phyloP scores from a whole-genome alignment of 495 filamentous ascomycete species.

The Penicillium argentinense region DNA sequence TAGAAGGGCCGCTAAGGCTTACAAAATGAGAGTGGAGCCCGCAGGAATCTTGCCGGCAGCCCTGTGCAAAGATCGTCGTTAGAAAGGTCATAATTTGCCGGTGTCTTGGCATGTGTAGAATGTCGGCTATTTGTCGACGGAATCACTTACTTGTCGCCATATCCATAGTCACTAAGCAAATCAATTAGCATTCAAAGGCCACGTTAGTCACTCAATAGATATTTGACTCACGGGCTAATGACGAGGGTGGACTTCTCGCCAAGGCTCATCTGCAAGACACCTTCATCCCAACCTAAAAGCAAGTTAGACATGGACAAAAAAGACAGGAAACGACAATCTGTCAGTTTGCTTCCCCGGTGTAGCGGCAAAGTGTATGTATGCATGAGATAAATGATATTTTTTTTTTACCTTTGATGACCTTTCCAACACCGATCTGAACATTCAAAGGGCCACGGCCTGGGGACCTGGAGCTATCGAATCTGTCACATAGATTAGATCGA shows the following conservation, averaged over 20 bases:
- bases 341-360: no score
- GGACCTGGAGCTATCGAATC: constrained; percentile 74
- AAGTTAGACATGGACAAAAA: no score
- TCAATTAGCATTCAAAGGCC: no score
- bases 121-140: no score
- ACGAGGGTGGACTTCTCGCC: constrained; percentile 81
- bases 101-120: no score
- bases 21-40: constrained; percentile 51
- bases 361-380: no score
- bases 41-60: constrained; percentile 48
- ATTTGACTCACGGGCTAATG: constrained; percentile 66
- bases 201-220: background rate
- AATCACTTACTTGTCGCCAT: constrained; percentile 64
- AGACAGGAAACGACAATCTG: no score
- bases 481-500: constrained; percentile 29
- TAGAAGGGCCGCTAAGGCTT: constrained; percentile 23
- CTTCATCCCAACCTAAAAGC: constrained; percentile 92
- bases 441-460: constrained; percentile 59
- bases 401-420: constrained; percentile 74
- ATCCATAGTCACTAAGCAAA: constrained; percentile 66
- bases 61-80: constrained; percentile 49
- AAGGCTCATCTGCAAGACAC: constrained; percentile 71
- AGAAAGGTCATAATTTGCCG: no score
- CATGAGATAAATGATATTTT: no score
- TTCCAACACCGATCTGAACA: constrained; percentile 68